Percentiles rank a stretch among this genome's conserved stretches.
Evolutionary conservation across 2,329 filamentous ascomycete species (phyloP).

Genomic region (Colletotrichum falcatum): DNA sequence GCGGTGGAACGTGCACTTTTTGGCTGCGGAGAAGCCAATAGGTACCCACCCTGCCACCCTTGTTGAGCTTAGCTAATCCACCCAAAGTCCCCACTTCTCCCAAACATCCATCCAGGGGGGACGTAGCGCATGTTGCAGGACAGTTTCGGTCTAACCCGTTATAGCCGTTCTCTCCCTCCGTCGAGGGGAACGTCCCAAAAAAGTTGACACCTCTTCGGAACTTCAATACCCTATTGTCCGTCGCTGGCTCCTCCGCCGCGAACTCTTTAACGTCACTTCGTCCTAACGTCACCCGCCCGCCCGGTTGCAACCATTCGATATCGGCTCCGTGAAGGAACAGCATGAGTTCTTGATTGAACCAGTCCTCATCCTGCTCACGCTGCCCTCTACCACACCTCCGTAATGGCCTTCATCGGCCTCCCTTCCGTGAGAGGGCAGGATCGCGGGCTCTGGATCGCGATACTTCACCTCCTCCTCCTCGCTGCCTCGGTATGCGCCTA

Average conservation of each 20-base stretch:
- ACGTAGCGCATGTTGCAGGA: constrained; percentile 32
- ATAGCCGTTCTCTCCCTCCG: constrained; percentile 16
- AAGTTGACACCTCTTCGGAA: constrained; percentile 40
- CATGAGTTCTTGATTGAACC: constrained; percentile 37
- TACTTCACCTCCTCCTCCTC: constrained; percentile 44
- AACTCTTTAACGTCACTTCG: background rate
- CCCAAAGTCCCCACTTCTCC: constrained; percentile 1
- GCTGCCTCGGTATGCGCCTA: constrained; percentile 48
- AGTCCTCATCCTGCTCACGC: constrained; percentile 13
- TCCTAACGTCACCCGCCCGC: background rate
- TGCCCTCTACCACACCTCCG: constrained; percentile 23
- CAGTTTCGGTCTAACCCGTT: constrained; percentile 39
- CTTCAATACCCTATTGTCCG: constrained; percentile 18
- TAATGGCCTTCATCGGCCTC: constrained; percentile 34
- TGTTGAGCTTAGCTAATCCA: constrained; percentile 23
- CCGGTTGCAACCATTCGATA: background rate
- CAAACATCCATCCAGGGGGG: constrained; percentile 26
- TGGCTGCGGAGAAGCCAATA: constrained; percentile 19
- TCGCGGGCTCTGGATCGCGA: constrained; percentile 32
- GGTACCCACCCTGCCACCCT: background rate
- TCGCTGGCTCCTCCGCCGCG: constrained; percentile 17
- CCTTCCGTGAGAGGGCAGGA: constrained; percentile 31
- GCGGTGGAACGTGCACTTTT: constrained; percentile 5
- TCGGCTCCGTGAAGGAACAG: constrained; percentile 9
- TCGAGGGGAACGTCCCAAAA: constrained; percentile 29